Percentiles rank a stretch among this genome's conserved stretches.
phyloP scores from a whole-genome alignment of 768 basidiomycete genomes.

The Panellus pusillus region DNA sequence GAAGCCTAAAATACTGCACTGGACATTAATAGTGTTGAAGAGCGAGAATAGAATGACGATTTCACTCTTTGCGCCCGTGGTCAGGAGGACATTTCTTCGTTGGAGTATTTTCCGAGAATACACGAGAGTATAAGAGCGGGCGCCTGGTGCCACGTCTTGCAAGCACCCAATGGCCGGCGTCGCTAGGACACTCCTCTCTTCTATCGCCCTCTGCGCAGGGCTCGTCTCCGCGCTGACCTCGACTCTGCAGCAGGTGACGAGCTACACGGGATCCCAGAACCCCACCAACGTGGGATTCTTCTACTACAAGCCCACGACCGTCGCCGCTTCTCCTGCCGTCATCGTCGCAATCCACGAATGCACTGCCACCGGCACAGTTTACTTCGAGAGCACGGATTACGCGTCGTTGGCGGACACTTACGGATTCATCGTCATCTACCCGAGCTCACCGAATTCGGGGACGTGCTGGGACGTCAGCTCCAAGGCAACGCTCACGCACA shows the following conservation, averaged over 20 bases:
- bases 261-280: constrained; percentile 46
- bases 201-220: background rate
- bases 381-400: constrained; percentile 48
- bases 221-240: constrained; percentile 7
- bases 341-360: constrained; percentile 58
- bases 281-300: constrained; percentile 52
- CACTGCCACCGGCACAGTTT: constrained; percentile 49
- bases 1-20: too few relatives aligned
- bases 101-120: too few relatives aligned
- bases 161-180: background rate
- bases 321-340: constrained; percentile 40
- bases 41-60: too few relatives aligned
- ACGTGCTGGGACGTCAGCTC: constrained; percentile 56
- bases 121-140: too few relatives aligned
- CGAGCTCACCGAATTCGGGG: constrained; percentile 41
- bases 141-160: too few relatives aligned
- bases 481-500: constrained; percentile 49
- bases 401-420: constrained; percentile 49
- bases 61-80: too few relatives aligned
- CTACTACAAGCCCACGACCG: constrained; percentile 41
- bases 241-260: constrained; percentile 39
- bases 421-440: constrained; percentile 53
- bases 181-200: background rate
- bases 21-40: too few relatives aligned
- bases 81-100: too few relatives aligned